phyloP scores from a whole-genome alignment of 176 grass and related monocot species.

The Oryza glumipatula region DNA sequence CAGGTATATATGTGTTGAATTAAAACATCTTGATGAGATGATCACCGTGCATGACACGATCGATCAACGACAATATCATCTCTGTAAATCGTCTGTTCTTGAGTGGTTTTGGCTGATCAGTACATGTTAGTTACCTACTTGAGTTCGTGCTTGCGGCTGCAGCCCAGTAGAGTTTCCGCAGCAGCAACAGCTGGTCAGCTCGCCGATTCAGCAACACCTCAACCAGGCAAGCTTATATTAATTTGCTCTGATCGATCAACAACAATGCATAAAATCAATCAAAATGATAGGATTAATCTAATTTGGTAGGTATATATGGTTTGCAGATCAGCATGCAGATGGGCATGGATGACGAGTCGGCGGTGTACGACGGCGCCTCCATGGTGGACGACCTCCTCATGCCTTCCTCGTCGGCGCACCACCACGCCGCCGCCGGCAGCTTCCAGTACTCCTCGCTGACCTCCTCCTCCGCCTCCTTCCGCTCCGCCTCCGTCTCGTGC shows the following conservation, averaged over 20 bases:
- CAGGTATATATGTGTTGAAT: conserved; percentile 17
- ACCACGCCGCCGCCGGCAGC: not conserved
- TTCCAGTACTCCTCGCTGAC: not conserved
- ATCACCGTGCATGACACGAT: too few relatives aligned
- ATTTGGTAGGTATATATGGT: not conserved
- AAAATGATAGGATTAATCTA: not conserved
- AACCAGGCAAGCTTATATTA: conserved; percentile 42
- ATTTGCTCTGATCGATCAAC: not conserved
- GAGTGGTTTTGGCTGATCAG: not conserved
- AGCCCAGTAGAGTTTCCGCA: conserved; percentile 17
- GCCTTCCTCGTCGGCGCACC: not conserved
- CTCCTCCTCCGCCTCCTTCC: conserved; percentile 35
- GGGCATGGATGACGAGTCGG: conserved; percentile 42
- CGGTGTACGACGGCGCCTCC: not conserved
- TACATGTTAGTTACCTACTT: not conserved
- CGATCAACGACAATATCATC: not conserved
- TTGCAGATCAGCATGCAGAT: conserved; percentile 58
- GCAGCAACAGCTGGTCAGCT: conserved; percentile 18
- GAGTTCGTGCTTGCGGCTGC: not conserved
- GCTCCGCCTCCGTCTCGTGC: conserved; percentile 48
- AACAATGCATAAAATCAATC: not conserved
- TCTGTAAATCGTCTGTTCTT: not conserved
- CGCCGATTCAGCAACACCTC: conserved; percentile 39
- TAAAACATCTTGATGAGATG: too few relatives aligned
- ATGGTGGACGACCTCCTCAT: conserved; percentile 20